phyloP scores from a whole-genome alignment of 805 yeast species.

The Millerozyma acaciae region DNA sequence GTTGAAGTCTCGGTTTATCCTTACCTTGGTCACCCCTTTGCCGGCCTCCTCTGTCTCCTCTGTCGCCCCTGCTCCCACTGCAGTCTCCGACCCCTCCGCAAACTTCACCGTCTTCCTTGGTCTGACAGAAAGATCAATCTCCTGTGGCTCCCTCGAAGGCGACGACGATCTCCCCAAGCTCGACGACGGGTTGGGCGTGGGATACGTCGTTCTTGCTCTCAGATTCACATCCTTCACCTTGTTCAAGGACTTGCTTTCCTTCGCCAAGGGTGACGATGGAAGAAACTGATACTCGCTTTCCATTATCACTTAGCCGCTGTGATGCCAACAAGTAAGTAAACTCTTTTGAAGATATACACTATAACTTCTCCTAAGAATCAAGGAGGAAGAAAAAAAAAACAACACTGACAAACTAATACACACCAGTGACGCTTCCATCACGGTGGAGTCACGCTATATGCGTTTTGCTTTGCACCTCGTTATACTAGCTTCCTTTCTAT shows the following conservation, averaged over 20 bases:
- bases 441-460: too few relatives aligned
- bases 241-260: slow-evolving; percentile 17
- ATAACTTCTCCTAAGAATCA: too few relatives aligned
- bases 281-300: slow-evolving; percentile 35
- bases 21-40: slow-evolving; percentile 6
- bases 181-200: slow-evolving; percentile 72
- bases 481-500: too few relatives aligned
- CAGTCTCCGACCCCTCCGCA: slow-evolving; percentile 1
- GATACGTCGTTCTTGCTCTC: slow-evolving; percentile 35
- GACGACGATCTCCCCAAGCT: slow-evolving; percentile 40
- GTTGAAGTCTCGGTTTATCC: slow-evolving; percentile 32
- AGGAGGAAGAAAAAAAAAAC: too few relatives aligned
- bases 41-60: not conserved
- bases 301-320: too few relatives aligned
- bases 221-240: slow-evolving; percentile 3
- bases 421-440: too few relatives aligned
- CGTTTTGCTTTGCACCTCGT: too few relatives aligned
- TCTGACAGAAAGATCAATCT: not conserved
- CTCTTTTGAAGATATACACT: too few relatives aligned
- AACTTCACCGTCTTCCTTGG: slow-evolving; percentile 11
- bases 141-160: slow-evolving; percentile 19
- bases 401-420: too few relatives aligned
- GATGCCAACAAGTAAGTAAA: too few relatives aligned
- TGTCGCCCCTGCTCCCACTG: not conserved
- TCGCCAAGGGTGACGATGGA: slow-evolving; percentile 49